Percentiles rank a stretch among this genome's conserved stretches.
Evolutionary conservation across 495 filamentous ascomycete genomes (phyloP).

Genomic region (Usnea hakonensis): DNA sequence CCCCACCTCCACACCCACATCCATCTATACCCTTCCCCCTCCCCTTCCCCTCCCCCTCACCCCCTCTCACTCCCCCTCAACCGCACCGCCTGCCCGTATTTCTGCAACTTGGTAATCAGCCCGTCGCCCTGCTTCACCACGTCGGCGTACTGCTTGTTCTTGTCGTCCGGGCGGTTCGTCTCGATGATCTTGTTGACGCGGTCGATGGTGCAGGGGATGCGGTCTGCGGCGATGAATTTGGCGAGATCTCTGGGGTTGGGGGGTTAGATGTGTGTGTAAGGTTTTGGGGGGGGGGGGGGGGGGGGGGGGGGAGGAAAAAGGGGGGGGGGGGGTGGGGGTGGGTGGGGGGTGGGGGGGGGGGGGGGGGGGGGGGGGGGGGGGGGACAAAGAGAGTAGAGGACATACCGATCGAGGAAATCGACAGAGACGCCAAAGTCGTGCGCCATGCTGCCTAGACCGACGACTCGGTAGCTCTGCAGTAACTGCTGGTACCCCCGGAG

Average conservation of each 20-base stretch:
- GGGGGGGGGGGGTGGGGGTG: background rate
- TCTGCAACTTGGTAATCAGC: conserved; percentile 96
- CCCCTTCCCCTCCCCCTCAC: conserved; percentile 21
- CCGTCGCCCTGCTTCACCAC: conserved; percentile 95
- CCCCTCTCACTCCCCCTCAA: conserved; percentile 88
- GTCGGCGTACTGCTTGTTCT: conserved; percentile 98
- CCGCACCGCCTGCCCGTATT: conserved; percentile 93
- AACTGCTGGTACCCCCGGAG: conserved; percentile 92
- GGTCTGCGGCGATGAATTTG: conserved; percentile 91
- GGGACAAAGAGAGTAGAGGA: background rate
- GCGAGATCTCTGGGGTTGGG: conserved; percentile 65
- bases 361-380: too few relatives aligned
- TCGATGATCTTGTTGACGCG: conserved; percentile 96
- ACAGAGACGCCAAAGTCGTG: conserved; percentile 92
- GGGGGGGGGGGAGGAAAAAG: too few relatives aligned
- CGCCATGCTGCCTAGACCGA: conserved; percentile 91
- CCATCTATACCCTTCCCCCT: too few relatives aligned
- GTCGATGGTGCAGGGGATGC: conserved; percentile 94
- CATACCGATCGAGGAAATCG: conserved; percentile 87
- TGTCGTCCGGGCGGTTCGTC: conserved; percentile 93
- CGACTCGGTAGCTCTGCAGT: conserved; percentile 95
- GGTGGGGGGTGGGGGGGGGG: too few relatives aligned
- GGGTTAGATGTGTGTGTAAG: background rate
- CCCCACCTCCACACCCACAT: background rate
- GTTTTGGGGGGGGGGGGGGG: too few relatives aligned